Evolutionary conservation across 805 yeast species (phyloP), one percentile per base, ranked within the genome.

Genomic region (Kuraishia molischiana): DNA sequence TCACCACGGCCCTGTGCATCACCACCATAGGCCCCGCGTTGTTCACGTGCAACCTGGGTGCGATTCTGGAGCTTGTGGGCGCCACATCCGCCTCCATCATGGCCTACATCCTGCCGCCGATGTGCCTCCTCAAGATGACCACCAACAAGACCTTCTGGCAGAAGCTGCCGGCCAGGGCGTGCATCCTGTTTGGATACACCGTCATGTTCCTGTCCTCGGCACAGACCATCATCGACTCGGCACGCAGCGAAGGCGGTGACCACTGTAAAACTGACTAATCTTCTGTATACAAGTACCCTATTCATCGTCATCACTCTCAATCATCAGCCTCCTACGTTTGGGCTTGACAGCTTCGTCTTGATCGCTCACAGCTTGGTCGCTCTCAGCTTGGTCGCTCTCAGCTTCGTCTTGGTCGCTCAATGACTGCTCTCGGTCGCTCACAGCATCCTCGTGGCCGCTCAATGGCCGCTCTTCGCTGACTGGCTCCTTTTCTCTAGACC

Each of bases 61-160:
- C 92, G 10, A 79, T 90, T 21, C 65, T 89, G 30, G 97, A 90
- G 52, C 66, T 89, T 3, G 87, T 86, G 24, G 97, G 97, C 2
- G 89, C 96, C 0, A 82, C 95, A 0, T 82, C 95, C 0, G 97
- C 97, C 0, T 85, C 95, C 15, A 64, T 84, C 29, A 79, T 90
- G 81, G 97, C 97, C 0, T 89, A 85, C 53, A 85, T 89, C 18
- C 61, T 89, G 14, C 97, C 97, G 0, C 95, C 96, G 3, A 54
- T 80, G 54, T 89, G 96, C 49, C 83, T 71, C 49, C 56, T 86
- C 43, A 76, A 79, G 44, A 68, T 89, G 49, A 72, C 86, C 0
- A 61, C 52, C 38, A 60, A 48, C 42, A 74, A 66, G 47, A 44
- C 63, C 32, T 41, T 40, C 31, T 41, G 44, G 34, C 70, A 74